These are phyloP conservation scores for Pleochaeta shiraiana DNA, from an alignment of 2,329 filamentous ascomycete genomes.

Conservation along the genomic window DNA sequence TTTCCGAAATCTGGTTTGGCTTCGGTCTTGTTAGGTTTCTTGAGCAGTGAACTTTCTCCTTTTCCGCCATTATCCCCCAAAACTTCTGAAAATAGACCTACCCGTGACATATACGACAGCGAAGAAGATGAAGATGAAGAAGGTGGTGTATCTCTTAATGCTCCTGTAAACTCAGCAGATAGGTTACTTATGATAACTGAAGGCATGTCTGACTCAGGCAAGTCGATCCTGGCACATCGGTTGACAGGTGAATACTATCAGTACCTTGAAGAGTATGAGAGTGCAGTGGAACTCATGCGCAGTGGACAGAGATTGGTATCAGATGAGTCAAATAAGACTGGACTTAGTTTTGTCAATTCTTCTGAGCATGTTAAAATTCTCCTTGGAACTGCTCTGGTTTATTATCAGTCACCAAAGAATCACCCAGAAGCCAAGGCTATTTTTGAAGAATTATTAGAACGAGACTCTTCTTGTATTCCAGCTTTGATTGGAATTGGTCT, in stretches of 20 bases:
- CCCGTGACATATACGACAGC: constrained; percentile 24
- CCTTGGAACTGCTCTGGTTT: constrained; percentile 72
- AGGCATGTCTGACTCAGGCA: constrained; percentile 36
- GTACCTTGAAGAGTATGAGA: constrained; percentile 66
- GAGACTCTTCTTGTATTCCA: constrained; percentile 53
- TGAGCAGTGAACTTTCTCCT: constrained; percentile 66
- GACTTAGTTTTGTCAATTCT: constrained; percentile 45
- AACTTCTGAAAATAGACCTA: constrained; percentile 8
- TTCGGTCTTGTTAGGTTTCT: constrained; percentile 60
- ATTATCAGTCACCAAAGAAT: constrained; percentile 74
- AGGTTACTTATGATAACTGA: constrained; percentile 62
- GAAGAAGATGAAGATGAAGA: constrained; percentile 35
- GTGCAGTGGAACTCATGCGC: constrained; percentile 55
- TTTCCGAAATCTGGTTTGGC: constrained; percentile 71
- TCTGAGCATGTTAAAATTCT: constrained; percentile 53
- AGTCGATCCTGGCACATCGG: constrained; percentile 64
- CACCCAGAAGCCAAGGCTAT: constrained; percentile 73
- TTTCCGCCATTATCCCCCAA: constrained; percentile 27
- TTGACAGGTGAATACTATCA: constrained; percentile 70
- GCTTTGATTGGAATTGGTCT: constrained; percentile 79
- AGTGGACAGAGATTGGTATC: constrained; percentile 42
- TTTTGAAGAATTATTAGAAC: constrained; percentile 60
- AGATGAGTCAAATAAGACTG: constrained; percentile 41
- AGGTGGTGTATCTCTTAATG: constrained; percentile 26
- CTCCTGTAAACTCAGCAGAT: constrained; percentile 51